Base-by-base conservation (phyloP, 345 rosid species). In the Toxicodendron radicans region DNA sequence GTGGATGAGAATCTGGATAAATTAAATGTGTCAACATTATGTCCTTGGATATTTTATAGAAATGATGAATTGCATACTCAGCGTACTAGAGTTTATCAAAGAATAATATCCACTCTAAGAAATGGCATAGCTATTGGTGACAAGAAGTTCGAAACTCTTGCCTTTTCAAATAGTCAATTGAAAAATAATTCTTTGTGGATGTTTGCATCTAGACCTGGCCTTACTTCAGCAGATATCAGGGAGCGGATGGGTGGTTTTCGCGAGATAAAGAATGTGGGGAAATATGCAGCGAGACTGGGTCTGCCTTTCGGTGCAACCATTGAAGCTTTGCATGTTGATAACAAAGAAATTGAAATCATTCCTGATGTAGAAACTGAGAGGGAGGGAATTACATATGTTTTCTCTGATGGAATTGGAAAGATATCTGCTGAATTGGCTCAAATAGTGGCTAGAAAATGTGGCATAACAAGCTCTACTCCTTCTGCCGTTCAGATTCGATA, bases 391-490 rank as follows among this genome's bases (percentile, higher is more conserved):
- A 43, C 20, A n/a, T 83, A 85, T 78, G 4, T 16, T 2, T 86
- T 84, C 35, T 86, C 87, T 21, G 89, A 86, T 74, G 89, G 87
- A 30, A 86, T 84, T 14, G 89, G 87, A 9, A 86, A 86, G 76
- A 82, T 86, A 63, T 86, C 85, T 63, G 73, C 62, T 27, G 66
- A 74, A 4, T 84, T 86, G 32, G 84, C 86, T 10, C 46, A 18
- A 67, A 58, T 41, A 63, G 82, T 79, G 24, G 83, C 86, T 46
- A 72, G 10, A 57, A 86, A 86, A 76, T 86, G 87, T 69, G 64
- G 80, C 58, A 68, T 68, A 21, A 75, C 73, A 45, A 74, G 70
- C 7, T 75, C 67, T n/a, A 21, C 32, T 27, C 87, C 86, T 53
- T 82, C 84, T 2, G 85, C 89, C 1, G 83, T 83, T 76, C 87